These are phyloP conservation scores for Saccharata proteae DNA, from an alignment of 2,329 filamentous ascomycete genomes.

Conservation along the genomic window DNA sequence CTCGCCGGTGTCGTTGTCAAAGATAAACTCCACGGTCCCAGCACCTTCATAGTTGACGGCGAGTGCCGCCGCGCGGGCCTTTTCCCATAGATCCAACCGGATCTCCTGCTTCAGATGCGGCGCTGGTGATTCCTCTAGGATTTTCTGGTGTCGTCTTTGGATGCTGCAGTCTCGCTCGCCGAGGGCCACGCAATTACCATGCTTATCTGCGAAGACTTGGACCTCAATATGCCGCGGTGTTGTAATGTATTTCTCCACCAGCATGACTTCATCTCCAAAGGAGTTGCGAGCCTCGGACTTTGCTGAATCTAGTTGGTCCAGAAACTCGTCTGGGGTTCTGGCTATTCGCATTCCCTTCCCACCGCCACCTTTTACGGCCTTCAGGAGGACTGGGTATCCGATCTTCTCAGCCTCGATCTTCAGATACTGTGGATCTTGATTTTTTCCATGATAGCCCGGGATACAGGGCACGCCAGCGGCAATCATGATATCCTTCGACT, in stretches of 20 bases:
- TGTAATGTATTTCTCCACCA: slow-evolving; percentile 57
- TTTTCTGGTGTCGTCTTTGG: slow-evolving; percentile 54
- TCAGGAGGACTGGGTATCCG: slow-evolving; percentile 52
- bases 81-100: slow-evolving; percentile 53
- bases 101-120: slow-evolving; percentile 48
- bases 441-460: slow-evolving; percentile 81
- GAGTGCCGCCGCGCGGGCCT: slow-evolving; percentile 49
- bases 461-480: slow-evolving; percentile 92
- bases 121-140: slow-evolving; percentile 53
- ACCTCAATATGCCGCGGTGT: slow-evolving; percentile 56
- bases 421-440: slow-evolving; percentile 56
- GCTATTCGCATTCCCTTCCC: slow-evolving; percentile 61
- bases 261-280: slow-evolving; percentile 54
- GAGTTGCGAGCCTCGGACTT: slow-evolving; percentile 53
- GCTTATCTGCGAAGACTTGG: slow-evolving; percentile 53
- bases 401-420: slow-evolving; percentile 62
- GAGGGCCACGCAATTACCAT: slow-evolving; percentile 52
- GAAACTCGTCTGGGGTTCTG: slow-evolving; percentile 44
- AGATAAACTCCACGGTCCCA: slow-evolving; percentile 57
- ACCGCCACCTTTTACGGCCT: slow-evolving; percentile 52
- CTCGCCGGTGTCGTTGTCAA: slow-evolving; percentile 52
- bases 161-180: slow-evolving; percentile 57
- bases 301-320: slow-evolving; percentile 48
- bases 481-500: slow-evolving; percentile 94
- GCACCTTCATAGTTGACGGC: slow-evolving; percentile 55